Conservation (phyloP, 805 yeast genomes). For the Sugiyamaella floridensis region DNA sequence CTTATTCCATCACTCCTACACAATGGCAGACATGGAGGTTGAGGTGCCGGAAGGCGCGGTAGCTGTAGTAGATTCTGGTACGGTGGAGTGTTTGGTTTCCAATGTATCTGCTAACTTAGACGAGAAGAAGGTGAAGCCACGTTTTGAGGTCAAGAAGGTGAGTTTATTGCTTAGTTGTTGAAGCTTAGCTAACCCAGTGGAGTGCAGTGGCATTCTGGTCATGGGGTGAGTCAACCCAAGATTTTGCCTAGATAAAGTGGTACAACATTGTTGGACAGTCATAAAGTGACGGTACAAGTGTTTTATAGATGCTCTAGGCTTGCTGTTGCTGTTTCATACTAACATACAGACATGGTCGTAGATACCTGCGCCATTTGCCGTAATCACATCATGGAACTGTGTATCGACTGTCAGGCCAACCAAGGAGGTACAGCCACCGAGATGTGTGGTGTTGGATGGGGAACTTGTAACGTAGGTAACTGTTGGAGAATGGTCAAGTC, state of each 20-base stretch:
- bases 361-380: constrained; percentile 98
- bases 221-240: constrained; percentile 56
- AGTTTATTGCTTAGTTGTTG: constrained; percentile 1
- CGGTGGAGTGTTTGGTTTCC: background rate
- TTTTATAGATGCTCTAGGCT: background rate
- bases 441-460: constrained; percentile 95
- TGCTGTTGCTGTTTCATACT: background rate
- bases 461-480: constrained; percentile 59
- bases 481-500: too few relatives aligned
- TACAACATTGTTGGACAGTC: too few relatives aligned
- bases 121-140: constrained; percentile 41
- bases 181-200: constrained; percentile 43
- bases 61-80: background rate
- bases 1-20: background rate
- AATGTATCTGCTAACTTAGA: background rate
- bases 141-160: constrained; percentile 81
- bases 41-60: constrained; percentile 3
- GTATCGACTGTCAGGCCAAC: constrained; percentile 90
- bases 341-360: constrained; percentile 54
- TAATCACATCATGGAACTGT: constrained; percentile 96
- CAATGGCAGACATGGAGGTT: constrained; percentile 14
- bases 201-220: constrained; percentile 99
- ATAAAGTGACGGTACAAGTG: background rate
- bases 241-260: too few relatives aligned
- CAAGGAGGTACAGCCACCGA: constrained; percentile 53